Percentiles rank a stretch among this genome's conserved stretches.
Evolutionary conservation across 139 green algal genomes (phyloP).

Genomic region (Picochlorum sp.): DNA sequence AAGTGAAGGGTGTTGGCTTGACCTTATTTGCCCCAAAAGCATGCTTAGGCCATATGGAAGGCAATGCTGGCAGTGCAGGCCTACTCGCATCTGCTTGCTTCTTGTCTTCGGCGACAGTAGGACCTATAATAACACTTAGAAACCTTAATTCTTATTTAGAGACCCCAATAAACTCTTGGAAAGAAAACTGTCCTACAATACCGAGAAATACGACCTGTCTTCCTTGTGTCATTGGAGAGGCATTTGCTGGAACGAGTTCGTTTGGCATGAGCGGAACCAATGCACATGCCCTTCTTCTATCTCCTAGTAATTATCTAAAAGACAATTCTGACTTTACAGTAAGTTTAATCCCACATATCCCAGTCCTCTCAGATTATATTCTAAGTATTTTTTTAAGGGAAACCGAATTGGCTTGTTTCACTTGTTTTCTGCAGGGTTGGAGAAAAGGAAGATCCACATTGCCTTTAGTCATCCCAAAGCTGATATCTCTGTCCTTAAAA

Average conservation of each 20-base stretch:
- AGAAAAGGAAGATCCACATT: too few relatives aligned
- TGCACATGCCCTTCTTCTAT: constrained; percentile 14
- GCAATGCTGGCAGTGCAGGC: constrained; percentile 34
- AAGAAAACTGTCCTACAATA: constrained; percentile 8
- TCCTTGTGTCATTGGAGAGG: not conserved
- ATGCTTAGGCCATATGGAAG: constrained; percentile 45
- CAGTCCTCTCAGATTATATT: too few relatives aligned
- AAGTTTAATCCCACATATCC: too few relatives aligned
- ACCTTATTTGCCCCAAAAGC: constrained; percentile 32
- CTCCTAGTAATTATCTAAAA: not conserved
- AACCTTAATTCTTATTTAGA: constrained; percentile 49
- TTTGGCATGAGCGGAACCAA: constrained; percentile 42
- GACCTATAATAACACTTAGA: constrained; percentile 47
- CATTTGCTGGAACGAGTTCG: constrained; percentile 15
- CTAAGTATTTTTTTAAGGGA: too few relatives aligned
- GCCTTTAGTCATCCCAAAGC: too few relatives aligned
- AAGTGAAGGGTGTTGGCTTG: not conserved
- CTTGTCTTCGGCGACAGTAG: too few relatives aligned
- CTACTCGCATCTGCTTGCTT: too few relatives aligned
- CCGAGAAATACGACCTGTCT: constrained; percentile 14
- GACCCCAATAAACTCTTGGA: constrained; percentile 11
- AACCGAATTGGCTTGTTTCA: too few relatives aligned
- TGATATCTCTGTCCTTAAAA: too few relatives aligned
- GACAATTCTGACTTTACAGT: not conserved
- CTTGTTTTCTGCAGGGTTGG: too few relatives aligned